Evolutionary conservation across 2,329 filamentous ascomycete genomes (phyloP).

Genomic region (Sporothrix humicola): DNA sequence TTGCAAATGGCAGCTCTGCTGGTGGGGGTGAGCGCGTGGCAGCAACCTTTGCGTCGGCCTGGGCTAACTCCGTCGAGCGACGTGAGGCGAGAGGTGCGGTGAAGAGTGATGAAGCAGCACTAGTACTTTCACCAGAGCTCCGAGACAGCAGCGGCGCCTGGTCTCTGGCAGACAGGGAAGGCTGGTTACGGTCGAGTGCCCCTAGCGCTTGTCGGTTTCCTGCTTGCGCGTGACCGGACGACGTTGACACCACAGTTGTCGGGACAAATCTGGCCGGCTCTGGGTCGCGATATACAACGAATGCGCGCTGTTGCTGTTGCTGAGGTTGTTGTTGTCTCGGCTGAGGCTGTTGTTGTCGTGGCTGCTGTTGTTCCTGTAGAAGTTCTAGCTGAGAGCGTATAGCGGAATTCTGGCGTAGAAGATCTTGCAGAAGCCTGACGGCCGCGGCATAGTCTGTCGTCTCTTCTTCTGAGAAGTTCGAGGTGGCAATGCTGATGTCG

Average conservation of each 20-base stretch:
- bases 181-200: neutral
- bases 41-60: slow-evolving; percentile 17
- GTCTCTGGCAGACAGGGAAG: neutral
- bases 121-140: neutral
- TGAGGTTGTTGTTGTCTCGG: neutral
- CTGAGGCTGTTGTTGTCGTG: neutral
- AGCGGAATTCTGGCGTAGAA: neutral
- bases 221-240: neutral
- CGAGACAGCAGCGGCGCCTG: slow-evolving; percentile 2
- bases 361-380: neutral
- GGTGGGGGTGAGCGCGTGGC: neutral
- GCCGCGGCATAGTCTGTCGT: neutral
- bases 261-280: neutral
- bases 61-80: slow-evolving; percentile 1
- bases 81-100: neutral
- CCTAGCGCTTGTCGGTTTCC: slow-evolving; percentile 5
- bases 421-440: neutral
- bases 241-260: slow-evolving; percentile 7
- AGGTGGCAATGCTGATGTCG: neutral
- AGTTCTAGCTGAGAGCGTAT: neutral
- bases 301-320: slow-evolving; percentile 9
- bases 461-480: neutral
- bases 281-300: slow-evolving; percentile 6
- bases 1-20: slow-evolving; percentile 4
- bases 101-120: slow-evolving; percentile 1